phyloP scores from a whole-genome alignment of 345 rosid genomes.

The Litchi chinensis region DNA sequence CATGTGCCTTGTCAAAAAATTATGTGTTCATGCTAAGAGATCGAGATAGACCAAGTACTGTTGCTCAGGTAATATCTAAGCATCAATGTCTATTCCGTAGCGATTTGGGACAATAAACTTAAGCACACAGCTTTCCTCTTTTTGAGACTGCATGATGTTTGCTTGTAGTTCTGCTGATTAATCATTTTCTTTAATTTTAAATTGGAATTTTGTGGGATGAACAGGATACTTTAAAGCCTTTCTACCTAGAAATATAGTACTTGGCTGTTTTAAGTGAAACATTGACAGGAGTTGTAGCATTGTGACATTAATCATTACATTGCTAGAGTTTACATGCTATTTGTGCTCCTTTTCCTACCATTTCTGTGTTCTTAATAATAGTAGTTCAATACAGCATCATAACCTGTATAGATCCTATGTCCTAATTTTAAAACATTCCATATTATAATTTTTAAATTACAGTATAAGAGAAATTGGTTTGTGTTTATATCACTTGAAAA shows the following conservation, averaged over 20 bases:
- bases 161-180: not conserved
- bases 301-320: no score
- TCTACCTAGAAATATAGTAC: not conserved
- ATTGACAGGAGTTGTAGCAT: not conserved
- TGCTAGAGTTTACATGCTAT: not conserved
- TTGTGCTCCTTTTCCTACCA: not conserved
- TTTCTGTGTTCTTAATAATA: not conserved
- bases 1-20: conserved; percentile 45
- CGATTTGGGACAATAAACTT: not conserved
- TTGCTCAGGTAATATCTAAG: conserved; percentile 48
- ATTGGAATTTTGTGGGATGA: not conserved
- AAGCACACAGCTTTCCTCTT: not conserved
- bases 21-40: conserved; percentile 45
- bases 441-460: not conserved
- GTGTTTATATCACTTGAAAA: not conserved
- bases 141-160: not conserved
- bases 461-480: not conserved
- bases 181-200: not conserved
- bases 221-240: not conserved
- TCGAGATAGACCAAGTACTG: conserved; percentile 42
- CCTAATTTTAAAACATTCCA: not conserved
- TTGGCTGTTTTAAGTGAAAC: not conserved
- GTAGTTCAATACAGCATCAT: not conserved
- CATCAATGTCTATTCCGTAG: not conserved
- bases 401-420: not conserved